These are phyloP conservation scores for Harringtonia lauricola DNA, from an alignment of 2,329 filamentous ascomycete species.

Conservation along the genomic window DNA sequence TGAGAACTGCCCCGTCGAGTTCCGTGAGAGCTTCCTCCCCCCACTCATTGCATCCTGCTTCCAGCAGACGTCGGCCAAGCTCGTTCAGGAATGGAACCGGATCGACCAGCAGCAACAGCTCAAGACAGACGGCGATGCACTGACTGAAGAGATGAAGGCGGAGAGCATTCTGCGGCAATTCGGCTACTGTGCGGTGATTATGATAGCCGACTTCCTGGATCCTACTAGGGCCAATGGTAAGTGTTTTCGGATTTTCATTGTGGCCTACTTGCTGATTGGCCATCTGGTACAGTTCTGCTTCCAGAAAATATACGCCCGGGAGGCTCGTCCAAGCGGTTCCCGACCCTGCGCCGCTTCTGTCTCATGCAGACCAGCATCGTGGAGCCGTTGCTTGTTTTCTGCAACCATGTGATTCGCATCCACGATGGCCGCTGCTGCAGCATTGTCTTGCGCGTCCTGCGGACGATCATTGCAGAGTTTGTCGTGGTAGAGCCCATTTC, in stretches of 20 bases:
- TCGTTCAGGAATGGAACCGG: conserved; percentile 75
- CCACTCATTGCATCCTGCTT: conserved; percentile 76
- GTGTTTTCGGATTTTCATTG: conserved; percentile 13
- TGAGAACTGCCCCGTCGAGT: conserved; percentile 76
- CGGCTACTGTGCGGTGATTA: conserved; percentile 83
- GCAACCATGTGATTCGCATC: conserved; percentile 81
- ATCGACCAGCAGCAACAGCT: conserved; percentile 53
- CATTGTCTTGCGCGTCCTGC: conserved; percentile 76
- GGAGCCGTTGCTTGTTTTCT: conserved; percentile 83
- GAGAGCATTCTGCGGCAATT: conserved; percentile 91
- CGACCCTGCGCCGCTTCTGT: conserved; percentile 70
- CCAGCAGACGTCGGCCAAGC: conserved; percentile 75
- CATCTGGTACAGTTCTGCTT: conserved; percentile 18
- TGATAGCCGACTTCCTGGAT: conserved; percentile 83
- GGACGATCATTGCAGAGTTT: conserved; percentile 76
- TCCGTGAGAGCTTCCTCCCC: conserved; percentile 71
- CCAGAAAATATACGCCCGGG: conserved; percentile 15
- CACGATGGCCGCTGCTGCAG: conserved; percentile 81
- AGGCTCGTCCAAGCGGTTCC: conserved; percentile 25
- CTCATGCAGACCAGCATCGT: conserved; percentile 67
- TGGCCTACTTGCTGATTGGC: neutral
- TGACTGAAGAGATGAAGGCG: conserved; percentile 95
- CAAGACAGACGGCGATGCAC: conserved; percentile 59
- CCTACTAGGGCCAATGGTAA: conserved; percentile 51
- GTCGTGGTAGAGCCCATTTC: conserved; percentile 11